These are phyloP conservation scores for Ophiostoma quercus DNA, from an alignment of 2,329 filamentous ascomycete genomes.

Conservation along the genomic window DNA sequence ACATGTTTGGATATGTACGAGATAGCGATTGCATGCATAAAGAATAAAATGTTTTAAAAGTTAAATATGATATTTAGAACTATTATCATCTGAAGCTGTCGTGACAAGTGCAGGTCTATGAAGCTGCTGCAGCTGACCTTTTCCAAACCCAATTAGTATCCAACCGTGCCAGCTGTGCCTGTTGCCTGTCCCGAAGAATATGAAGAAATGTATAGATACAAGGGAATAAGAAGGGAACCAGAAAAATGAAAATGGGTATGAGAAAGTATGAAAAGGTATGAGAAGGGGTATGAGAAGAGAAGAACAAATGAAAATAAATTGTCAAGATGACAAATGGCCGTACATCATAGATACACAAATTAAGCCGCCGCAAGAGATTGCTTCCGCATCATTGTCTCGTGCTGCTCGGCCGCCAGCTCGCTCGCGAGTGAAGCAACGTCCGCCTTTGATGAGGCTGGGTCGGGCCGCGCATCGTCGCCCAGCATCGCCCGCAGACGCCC, in stretches of 20 bases:
- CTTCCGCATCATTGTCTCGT: background rate
- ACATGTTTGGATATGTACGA: background rate
- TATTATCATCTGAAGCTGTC: background rate
- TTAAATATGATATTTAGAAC: too few species aligned
- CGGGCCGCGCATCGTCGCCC: slow-evolving; percentile 26
- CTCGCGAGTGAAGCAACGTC: background rate
- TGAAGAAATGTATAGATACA: background rate
- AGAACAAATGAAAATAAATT: background rate
- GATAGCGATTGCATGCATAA: background rate
- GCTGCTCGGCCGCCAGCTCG: background rate
- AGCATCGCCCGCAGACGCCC: slow-evolving; percentile 63
- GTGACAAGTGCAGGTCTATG: slow-evolving; percentile 1
- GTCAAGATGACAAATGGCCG: background rate
- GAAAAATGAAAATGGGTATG: background rate
- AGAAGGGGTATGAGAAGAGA: background rate
- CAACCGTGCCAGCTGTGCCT: background rate
- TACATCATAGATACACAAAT: background rate
- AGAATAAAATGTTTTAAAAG: background rate
- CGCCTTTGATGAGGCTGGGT: background rate
- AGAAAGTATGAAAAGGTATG: background rate
- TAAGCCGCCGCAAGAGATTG: background rate
- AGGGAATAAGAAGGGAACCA: background rate
- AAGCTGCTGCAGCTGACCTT: slow-evolving; percentile 5
- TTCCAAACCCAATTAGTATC: background rate
- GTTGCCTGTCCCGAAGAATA: background rate